phyloP scores from a whole-genome alignment of 192 early-diverging fungal genomes.

The Kickxella alabastrina region DNA sequence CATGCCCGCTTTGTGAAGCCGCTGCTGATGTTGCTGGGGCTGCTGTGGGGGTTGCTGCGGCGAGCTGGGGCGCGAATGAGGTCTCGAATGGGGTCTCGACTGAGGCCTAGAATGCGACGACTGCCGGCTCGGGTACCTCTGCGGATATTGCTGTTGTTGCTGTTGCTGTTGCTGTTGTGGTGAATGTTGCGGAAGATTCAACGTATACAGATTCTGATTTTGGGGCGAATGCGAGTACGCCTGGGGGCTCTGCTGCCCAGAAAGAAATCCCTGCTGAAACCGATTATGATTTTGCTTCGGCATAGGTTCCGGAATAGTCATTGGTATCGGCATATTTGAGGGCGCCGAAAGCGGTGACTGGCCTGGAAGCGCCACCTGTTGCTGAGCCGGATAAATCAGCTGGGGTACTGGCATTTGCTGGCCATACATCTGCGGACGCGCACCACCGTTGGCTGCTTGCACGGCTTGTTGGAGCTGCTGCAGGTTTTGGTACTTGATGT shows the following conservation, averaged over 20 bases:
- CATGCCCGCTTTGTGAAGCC: conserved; percentile 10
- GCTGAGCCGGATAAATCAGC: conserved; percentile 1
- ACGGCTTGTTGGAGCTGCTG: neutral
- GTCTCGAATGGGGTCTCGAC: neutral
- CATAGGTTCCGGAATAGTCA: neutral
- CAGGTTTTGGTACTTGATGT: neutral
- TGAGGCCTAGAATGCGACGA: neutral
- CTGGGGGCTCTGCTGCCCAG: conserved; percentile 4
- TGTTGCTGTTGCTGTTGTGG: neutral
- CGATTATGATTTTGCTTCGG: no score
- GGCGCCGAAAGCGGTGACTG: neutral
- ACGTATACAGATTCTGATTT: no score
- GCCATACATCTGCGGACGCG: neutral
- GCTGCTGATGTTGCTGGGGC: conserved; percentile 1
- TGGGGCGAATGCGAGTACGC: conserved; percentile 7
- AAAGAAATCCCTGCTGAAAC: no score
- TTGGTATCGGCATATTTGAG: neutral
- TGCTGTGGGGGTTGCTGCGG: conserved; percentile 6
- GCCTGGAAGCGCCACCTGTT: neutral
- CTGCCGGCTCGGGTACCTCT: conserved; percentile 2
- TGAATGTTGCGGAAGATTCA: no score
- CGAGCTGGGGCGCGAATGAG: neutral
- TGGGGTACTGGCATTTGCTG: neutral
- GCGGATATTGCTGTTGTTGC: neutral
- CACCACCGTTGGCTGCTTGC: neutral